Conservation (phyloP, 2,329 filamentous ascomycete genomes). For the Pyrenochaeta sp. region DNA sequence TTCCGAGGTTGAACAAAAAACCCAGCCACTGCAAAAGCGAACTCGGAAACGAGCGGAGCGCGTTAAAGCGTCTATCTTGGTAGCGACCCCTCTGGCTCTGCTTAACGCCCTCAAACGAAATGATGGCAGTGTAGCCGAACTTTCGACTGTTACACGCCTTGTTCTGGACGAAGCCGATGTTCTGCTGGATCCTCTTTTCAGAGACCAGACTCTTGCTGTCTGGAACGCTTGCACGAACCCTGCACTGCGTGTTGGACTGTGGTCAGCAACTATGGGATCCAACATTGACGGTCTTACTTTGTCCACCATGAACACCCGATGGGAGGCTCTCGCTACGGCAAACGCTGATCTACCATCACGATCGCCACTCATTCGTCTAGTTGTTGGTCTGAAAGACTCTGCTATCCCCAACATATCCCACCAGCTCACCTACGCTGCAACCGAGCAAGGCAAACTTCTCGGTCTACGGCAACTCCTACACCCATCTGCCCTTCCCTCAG, state of each 20-base stretch:
- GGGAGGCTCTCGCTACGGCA: constrained; percentile 44
- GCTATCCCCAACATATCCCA: constrained; percentile 92
- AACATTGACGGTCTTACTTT: constrained; percentile 82
- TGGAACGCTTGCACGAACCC: constrained; percentile 80
- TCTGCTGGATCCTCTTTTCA: constrained; percentile 87
- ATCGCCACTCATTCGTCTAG: constrained; percentile 74
- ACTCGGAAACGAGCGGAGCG: constrained; percentile 53
- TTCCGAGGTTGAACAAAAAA: constrained; percentile 49
- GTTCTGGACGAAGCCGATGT: constrained; percentile 96
- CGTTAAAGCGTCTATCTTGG: constrained; percentile 79
- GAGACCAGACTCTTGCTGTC: constrained; percentile 83
- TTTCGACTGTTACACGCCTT: constrained; percentile 75
- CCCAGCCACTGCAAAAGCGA: constrained; percentile 40
- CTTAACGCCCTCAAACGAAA: constrained; percentile 72
- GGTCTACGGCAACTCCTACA: constrained; percentile 89
- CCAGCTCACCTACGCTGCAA: constrained; percentile 87
- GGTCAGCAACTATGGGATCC: constrained; percentile 97
- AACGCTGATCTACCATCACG: constrained; percentile 43
- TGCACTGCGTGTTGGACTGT: constrained; percentile 78
- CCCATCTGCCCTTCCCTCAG: constrained; percentile 67
- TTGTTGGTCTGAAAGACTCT: constrained; percentile 96
- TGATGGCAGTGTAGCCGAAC: constrained; percentile 53
- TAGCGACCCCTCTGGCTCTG: constrained; percentile 80
- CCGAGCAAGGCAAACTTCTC: constrained; percentile 91
- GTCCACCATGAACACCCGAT: constrained; percentile 61